These are phyloP conservation scores for Macrocybe gigantea DNA, from an alignment of 768 basidiomycete genomes.

Conservation along the genomic window DNA sequence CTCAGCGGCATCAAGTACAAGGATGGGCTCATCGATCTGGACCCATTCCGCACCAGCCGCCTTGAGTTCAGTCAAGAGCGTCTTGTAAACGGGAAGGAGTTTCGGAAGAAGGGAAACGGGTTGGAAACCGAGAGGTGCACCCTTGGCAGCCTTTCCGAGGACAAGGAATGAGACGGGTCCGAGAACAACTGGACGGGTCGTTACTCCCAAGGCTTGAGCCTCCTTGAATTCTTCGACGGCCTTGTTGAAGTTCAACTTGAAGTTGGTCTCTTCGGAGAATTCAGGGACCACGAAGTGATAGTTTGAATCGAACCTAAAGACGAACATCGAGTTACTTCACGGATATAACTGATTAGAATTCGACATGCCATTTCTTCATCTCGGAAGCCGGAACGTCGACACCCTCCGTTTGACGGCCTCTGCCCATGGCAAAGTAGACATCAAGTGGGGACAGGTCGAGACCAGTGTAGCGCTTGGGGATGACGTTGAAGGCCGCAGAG, in stretches of 20 bases:
- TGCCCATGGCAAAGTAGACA: conserved; percentile 98
- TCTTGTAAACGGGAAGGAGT: conserved; percentile 87
- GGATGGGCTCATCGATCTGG: conserved; percentile 95
- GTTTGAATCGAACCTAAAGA: conserved; percentile 90
- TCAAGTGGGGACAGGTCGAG: conserved; percentile 86
- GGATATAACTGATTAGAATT: not conserved
- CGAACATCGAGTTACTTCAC: conserved; percentile 5
- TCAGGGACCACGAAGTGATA: conserved; percentile 99
- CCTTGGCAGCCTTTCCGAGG: conserved; percentile 88
- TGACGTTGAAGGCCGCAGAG: conserved; percentile 92
- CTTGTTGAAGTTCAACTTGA: conserved; percentile 96
- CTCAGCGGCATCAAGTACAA: conserved; percentile 84
- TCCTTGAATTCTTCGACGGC: conserved; percentile 91
- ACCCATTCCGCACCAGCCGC: conserved; percentile 90
- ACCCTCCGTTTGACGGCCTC: conserved; percentile 89
- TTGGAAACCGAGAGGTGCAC: conserved; percentile 77
- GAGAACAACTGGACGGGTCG: conserved; percentile 91
- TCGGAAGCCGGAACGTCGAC: conserved; percentile 97
- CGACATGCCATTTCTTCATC: conserved; percentile 97
- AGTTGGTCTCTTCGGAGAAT: conserved; percentile 83
- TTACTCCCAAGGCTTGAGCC: conserved; percentile 84
- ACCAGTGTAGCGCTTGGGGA: conserved; percentile 89
- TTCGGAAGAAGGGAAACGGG: conserved; percentile 87
- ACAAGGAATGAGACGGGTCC: conserved; percentile 95
- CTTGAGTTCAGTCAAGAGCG: conserved; percentile 87